Evolutionary conservation across 2,329 filamentous ascomycete genomes (phyloP), one percentile per base, ranked within the genome.

Genomic region (Fusarium sp.): DNA sequence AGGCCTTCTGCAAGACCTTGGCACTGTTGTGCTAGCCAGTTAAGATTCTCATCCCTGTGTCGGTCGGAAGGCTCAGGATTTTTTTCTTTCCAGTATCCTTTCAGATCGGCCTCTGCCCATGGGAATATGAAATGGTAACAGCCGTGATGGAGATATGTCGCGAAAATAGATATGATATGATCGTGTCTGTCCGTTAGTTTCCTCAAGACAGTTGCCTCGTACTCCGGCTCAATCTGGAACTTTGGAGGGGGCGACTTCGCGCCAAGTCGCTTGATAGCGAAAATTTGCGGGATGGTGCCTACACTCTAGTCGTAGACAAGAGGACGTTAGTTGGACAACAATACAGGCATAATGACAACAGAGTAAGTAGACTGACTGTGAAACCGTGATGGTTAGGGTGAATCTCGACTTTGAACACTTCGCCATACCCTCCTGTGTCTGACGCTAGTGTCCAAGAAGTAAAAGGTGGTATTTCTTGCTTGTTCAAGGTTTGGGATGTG

Each of bases 1-100:
- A 48, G 46, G 7, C 32, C 46, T 26, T 48, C 46, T 38, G 46
- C 46, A 38, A 48, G 46, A 20, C 46, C 46, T 17, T 48, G 46
- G 2, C 46, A 48, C 9, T 48, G 46, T 2, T 10, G 17, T 26
- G 46, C 21, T 10, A 48, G 3, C 46, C 46, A 48, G 7, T 6
- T 4, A 12, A 48, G 46, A 20, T 48, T 8, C 2, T 7, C 30
- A 4, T 48, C 28, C 1, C 15, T 14, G 24, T 38, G 24, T 38
- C 17, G 2, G 4, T 8, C 11, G 6, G 10, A 14, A 26, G 46
- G 46, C 2, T 6, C 9, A 6, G n/a, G 20, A 11, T 48, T 24
- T 3, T 38, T 19, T 0, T 20, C 4, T 4, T 26, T 38, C 46
- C 46, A 48, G 17, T 38, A 48, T 14, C 17, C 6, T 2, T 26